Evolutionary conservation across 73 alveolate species (phyloP).

Genomic region (Tetrahymena thermophila): DNA sequence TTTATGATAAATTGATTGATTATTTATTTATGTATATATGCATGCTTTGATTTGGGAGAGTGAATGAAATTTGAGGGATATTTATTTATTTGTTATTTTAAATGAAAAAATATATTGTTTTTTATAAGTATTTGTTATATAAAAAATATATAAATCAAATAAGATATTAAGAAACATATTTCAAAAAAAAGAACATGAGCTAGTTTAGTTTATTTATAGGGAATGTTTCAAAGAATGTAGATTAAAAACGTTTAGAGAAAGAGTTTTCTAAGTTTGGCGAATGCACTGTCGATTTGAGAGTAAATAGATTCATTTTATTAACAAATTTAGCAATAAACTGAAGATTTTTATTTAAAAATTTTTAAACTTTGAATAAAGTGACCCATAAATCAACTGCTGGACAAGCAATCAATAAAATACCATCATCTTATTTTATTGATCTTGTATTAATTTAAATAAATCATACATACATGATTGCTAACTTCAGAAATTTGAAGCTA

Average conservation of each 20-base stretch:
- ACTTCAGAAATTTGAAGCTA: neutral
- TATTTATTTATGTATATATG: too few species aligned
- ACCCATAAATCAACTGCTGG: neutral
- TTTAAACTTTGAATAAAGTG: neutral
- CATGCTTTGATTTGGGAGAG: neutral
- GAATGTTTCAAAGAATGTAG: slow-evolving; percentile 34
- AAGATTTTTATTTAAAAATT: neutral
- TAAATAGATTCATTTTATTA: neutral
- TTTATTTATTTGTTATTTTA: neutral
- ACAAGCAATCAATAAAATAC: neutral
- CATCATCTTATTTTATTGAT: neutral
- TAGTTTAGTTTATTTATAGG: slow-evolving; percentile 36
- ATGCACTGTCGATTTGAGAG: slow-evolving; percentile 47
- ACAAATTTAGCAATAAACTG: neutral
- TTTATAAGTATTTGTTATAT: neutral
- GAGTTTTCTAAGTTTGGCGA: slow-evolving; percentile 37
- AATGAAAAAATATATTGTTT: neutral
- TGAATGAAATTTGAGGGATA: neutral
- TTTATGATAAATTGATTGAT: neutral
- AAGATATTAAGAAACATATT: neutral
- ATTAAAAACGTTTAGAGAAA: slow-evolving; percentile 31
- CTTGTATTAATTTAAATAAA: neutral
- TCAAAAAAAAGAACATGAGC: neutral
- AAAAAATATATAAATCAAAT: neutral
- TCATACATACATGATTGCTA: neutral